These are phyloP conservation scores for Euphorbia tirucalli DNA, from an alignment of 345 rosid genomes.

Conservation along the genomic window DNA sequence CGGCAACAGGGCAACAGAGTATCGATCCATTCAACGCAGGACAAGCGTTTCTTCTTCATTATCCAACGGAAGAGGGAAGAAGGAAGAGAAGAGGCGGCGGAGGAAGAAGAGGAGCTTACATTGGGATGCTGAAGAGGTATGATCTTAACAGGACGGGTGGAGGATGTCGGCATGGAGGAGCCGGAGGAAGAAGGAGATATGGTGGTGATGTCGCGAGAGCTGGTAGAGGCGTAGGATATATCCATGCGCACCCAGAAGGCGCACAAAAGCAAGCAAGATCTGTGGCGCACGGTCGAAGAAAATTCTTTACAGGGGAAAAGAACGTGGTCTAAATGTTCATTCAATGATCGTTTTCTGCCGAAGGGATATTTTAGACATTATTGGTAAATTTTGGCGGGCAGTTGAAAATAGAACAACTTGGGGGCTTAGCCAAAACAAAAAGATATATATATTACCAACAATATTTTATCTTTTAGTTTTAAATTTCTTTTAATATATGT, in stretches of 20 bases:
- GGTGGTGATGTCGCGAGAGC: conserved; percentile 37
- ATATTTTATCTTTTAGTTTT: too few species aligned
- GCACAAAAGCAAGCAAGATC: neutral
- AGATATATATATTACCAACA: too few species aligned
- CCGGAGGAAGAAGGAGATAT: conserved; percentile 19
- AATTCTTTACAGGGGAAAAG: too few species aligned
- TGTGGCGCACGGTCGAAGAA: neutral
- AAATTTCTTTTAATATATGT: too few species aligned
- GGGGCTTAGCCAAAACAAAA: too few species aligned
- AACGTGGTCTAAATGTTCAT: too few species aligned
- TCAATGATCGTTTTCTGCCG: neutral
- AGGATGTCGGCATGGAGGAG: conserved; percentile 37
- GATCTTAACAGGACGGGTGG: conserved; percentile 61
- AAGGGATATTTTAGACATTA: neutral
- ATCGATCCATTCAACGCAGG: conserved; percentile 57
- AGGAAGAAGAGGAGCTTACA: conserved; percentile 37
- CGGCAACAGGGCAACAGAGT: conserved; percentile 70
- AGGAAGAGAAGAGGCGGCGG: conserved; percentile 12
- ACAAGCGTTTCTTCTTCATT: conserved; percentile 49
- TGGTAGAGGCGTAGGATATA: conserved; percentile 56
- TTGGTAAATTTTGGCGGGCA: neutral
- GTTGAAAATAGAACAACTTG: neutral
- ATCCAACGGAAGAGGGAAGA: conserved; percentile 43
- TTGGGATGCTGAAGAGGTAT: conserved; percentile 79
- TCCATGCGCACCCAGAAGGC: conserved; percentile 39